Evolutionary conservation across 352 stramenopile species (phyloP), one percentile per base, ranked within the genome.

Genomic region (Globisporangium mamillatum): DNA sequence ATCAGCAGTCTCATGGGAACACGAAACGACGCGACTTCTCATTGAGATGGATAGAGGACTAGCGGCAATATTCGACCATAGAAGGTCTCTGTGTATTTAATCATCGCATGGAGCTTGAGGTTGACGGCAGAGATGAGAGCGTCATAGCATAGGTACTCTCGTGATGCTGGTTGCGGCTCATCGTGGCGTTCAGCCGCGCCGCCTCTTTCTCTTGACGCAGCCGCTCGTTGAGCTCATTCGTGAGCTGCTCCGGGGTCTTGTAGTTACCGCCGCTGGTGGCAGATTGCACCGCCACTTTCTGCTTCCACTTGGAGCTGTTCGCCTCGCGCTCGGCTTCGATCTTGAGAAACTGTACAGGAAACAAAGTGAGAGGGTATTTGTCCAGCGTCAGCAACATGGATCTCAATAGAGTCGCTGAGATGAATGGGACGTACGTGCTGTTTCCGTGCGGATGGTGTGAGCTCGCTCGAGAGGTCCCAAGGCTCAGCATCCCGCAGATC

Each of bases 391-490:
- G 44, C 44, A 22, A 20, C 9, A 10, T 20, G 44, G 18, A 12
- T 52, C 18, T 57, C 12, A 41, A 20, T 24, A n/a, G 10, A 59
- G 25, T 14, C 53, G 8, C 7, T 38, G 12, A 24, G 24, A 27
- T 34, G 14, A 10, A 22, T 25, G 18, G 16, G 64, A 32, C 76
- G 22, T 71, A 90, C 84, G 56, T 90, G 81, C 4, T 87, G 70
- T 7, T 75, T 88, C 38, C 75, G 72, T 63, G 78, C 70, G 14
- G 74, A 75, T 7, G 69, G 68, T 9, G 79, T 82, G 12, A 80
- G 52, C 48, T 92, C 81, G 3, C 80, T 80, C 20, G 84, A 94
- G 29, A 68, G 68, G 55, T 94, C 86, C 89, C 89, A 96, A 41
- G 75, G 70, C 41, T 67, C 78, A 7, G 79, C 77, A 58, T 88